Evolutionary conservation across 164 flowering plant species (phyloP).

Genomic region (Liriodendron chinense): DNA sequence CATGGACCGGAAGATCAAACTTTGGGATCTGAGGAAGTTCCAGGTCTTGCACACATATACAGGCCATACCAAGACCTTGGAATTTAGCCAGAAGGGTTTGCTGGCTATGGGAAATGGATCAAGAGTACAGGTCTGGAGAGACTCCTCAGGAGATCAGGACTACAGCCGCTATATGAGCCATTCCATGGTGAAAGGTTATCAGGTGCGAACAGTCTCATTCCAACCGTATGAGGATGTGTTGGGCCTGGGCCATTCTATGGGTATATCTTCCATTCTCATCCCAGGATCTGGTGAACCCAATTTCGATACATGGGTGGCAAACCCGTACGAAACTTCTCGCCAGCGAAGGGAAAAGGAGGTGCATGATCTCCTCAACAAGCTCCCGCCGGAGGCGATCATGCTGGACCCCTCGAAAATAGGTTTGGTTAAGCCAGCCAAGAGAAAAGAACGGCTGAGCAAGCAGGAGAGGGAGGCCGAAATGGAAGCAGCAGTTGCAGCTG

Average conservation of each 20-base stretch:
- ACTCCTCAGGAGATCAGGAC: slow-evolving; percentile 43
- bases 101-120: slow-evolving; percentile 75
- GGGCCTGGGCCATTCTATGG: slow-evolving; percentile 86
- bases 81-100: slow-evolving; percentile 90
- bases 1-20: slow-evolving; percentile 73
- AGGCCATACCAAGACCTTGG: slow-evolving; percentile 59
- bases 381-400: slow-evolving; percentile 92
- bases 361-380: slow-evolving; percentile 75
- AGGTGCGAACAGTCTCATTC: slow-evolving; percentile 53
- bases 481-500: slow-evolving; percentile 71
- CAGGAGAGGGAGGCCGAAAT: slow-evolving; percentile 62
- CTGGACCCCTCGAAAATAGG: slow-evolving; percentile 82
- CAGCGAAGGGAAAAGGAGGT: slow-evolving; percentile 90
- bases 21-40: slow-evolving; percentile 92
- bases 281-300: slow-evolving; percentile 97
- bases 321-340: slow-evolving; percentile 78
- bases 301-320: slow-evolving; percentile 90
- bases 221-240: slow-evolving; percentile 91
- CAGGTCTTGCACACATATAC: slow-evolving; percentile 63
- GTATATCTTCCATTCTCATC: slow-evolving; percentile 76
- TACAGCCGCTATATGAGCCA: slow-evolving; percentile 79
- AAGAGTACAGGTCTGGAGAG: slow-evolving; percentile 50
- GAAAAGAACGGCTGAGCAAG: slow-evolving; percentile 54
- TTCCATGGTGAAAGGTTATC: slow-evolving; percentile 83
- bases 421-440: slow-evolving; percentile 40